These are phyloP conservation scores for Pyrenula aspistea DNA, from an alignment of 495 filamentous ascomycete genomes.

Conservation along the genomic window DNA sequence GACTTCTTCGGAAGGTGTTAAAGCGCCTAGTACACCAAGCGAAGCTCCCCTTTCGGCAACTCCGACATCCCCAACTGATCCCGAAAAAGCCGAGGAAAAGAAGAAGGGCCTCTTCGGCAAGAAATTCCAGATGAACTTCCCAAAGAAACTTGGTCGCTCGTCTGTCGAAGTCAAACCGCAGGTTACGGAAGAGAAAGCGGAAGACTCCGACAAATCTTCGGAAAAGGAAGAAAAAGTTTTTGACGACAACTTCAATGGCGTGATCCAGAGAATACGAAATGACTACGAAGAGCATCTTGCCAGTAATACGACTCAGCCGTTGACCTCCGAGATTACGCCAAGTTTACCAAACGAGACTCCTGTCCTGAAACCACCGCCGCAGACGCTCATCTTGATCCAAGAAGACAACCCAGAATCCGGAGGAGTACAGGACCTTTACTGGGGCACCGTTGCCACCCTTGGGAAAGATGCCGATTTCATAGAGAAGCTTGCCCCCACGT, in stretches of 20 bases:
- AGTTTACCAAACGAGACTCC: conserved; percentile 78
- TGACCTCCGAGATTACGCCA: conserved; percentile 60
- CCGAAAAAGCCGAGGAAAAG: conserved; percentile 62
- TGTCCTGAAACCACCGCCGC: conserved; percentile 61
- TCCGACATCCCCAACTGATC: conserved; percentile 49
- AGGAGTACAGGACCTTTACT: conserved; percentile 82
- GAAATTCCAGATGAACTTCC: conserved; percentile 78
- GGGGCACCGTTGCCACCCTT: conserved; percentile 69
- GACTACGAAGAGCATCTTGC: conserved; percentile 64
- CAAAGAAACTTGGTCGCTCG: conserved; percentile 72
- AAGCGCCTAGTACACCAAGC: conserved; percentile 30
- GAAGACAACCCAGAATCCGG: conserved; percentile 81
- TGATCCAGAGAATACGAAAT: conserved; percentile 63
- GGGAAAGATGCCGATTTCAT: conserved; percentile 70
- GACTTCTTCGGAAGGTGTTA: conserved; percentile 16
- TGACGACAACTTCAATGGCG: conserved; percentile 72
- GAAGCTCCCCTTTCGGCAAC: conserved; percentile 35
- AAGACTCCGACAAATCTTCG: conserved; percentile 58
- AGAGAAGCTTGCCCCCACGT: conserved; percentile 74
- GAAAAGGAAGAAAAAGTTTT: conserved; percentile 62
- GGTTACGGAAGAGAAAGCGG: conserved; percentile 67
- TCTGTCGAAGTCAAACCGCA: conserved; percentile 68
- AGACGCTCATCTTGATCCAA: conserved; percentile 84
- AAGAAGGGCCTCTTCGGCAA: conserved; percentile 64
- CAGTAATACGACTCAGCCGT: conserved; percentile 35